These are phyloP conservation scores for Candida boleticola DNA, from an alignment of 805 yeast species.

Conservation along the genomic window DNA sequence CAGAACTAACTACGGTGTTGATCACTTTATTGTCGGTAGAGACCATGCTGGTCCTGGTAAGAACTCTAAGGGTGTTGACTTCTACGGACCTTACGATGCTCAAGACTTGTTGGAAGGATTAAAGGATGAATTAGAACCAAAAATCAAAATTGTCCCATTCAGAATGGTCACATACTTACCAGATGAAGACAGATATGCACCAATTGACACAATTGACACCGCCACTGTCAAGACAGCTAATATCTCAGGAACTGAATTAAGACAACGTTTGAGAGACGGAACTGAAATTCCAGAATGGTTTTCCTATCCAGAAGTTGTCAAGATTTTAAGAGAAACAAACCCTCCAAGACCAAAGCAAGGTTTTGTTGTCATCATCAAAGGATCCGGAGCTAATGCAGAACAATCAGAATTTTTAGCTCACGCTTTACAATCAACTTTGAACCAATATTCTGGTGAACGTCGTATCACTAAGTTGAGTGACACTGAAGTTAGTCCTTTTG, in stretches of 20 bases:
- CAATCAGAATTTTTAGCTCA: slow-evolving; percentile 53
- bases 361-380: slow-evolving; percentile 65
- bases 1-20: slow-evolving; percentile 94
- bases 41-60: slow-evolving; percentile 98
- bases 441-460: slow-evolving; percentile 86
- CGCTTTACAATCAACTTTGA: slow-evolving; percentile 86
- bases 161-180: slow-evolving; percentile 96
- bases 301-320: slow-evolving; percentile 94
- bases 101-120: slow-evolving; percentile 80
- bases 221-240: slow-evolving; percentile 76
- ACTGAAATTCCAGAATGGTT: slow-evolving; percentile 94
- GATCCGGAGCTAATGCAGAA: slow-evolving; percentile 53
- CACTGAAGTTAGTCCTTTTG: slow-evolving; percentile 43
- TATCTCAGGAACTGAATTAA: slow-evolving; percentile 91
- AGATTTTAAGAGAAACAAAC: slow-evolving; percentile 83
- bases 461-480: slow-evolving; percentile 59
- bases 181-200: slow-evolving; percentile 92
- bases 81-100: slow-evolving; percentile 97
- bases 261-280: slow-evolving; percentile 84
- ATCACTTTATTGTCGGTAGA: slow-evolving; percentile 96
- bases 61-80: slow-evolving; percentile 84
- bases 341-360: slow-evolving; percentile 93
- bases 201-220: slow-evolving; percentile 85
- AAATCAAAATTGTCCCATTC: slow-evolving; percentile 88
- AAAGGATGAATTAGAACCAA: slow-evolving; percentile 64